A percentile compares a stretch with the other conserved stretches of the same genome.
phyloP scores from a whole-genome alignment of 1,139 yeast species.

The Groenewaldozyma auringiensis region DNA sequence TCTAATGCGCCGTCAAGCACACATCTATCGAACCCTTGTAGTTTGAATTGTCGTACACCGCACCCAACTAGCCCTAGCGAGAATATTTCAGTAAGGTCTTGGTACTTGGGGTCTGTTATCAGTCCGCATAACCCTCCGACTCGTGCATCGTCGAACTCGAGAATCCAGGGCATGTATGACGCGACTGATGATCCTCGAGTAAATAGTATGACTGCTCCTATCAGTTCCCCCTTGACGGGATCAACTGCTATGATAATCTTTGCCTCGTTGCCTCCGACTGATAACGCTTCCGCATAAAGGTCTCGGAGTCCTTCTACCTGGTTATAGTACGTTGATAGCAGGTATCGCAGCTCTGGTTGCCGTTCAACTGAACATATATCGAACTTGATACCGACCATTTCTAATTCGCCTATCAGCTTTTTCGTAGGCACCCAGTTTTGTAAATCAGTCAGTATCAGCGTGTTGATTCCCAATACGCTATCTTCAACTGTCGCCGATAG shows the following conservation, averaged over 20 bases:
- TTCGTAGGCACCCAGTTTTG: constrained; percentile 46
- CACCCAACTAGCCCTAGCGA: constrained; percentile 53
- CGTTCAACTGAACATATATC: constrained; percentile 39
- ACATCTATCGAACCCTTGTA: constrained; percentile 28
- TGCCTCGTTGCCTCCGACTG: constrained; percentile 18
- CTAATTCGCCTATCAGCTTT: constrained; percentile 48
- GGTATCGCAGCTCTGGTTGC: constrained; percentile 17
- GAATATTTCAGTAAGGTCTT: constrained; percentile 48
- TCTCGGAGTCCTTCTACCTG: constrained; percentile 23
- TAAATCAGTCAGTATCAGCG: constrained; percentile 22
- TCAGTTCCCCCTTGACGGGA: constrained; percentile 46
- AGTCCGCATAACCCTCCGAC: constrained; percentile 55
- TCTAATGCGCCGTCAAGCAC: constrained; percentile 26
- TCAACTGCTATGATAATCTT: constrained; percentile 52
- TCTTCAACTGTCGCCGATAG: constrained; percentile 3
- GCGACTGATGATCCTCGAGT: constrained; percentile 43
- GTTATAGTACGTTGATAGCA: constrained; percentile 27
- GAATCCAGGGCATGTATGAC: constrained; percentile 45
- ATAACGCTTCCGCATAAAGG: constrained; percentile 25
- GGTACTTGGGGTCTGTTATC: constrained; percentile 47
- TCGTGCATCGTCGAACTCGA: constrained; percentile 28
- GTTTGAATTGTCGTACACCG: constrained; percentile 47
- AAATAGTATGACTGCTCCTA: constrained; percentile 50
- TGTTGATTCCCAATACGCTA: constrained; percentile 10
- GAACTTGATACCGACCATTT: constrained; percentile 53